Evolutionary conservation across 148 eudicot species (phyloP).

Genomic region (Rheum nobile): DNA sequence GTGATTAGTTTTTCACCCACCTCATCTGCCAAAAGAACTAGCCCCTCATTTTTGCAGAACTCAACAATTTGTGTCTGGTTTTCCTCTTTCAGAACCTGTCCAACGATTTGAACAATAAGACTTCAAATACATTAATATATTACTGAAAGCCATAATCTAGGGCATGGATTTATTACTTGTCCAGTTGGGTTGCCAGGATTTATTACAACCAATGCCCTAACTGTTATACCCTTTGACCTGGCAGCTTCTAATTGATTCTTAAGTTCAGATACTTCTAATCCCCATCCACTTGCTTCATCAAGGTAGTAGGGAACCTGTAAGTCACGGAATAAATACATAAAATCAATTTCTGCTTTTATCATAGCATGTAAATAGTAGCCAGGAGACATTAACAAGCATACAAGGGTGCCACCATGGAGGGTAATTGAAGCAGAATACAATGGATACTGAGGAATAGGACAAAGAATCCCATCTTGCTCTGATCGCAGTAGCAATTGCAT

Average conservation of each 20-base stretch:
- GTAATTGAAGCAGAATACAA: slow-evolving; percentile 95
- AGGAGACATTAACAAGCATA: slow-evolving; percentile 20
- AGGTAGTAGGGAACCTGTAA: slow-evolving; percentile 85
- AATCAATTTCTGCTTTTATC: neutral
- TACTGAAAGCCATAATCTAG: neutral
- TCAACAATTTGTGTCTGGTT: slow-evolving; percentile 76
- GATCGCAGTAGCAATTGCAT: slow-evolving; percentile 84
- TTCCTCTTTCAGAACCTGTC: slow-evolving; percentile 80
- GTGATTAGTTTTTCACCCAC: slow-evolving; percentile 25
- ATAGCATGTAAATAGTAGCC: neutral
- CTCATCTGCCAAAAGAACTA: slow-evolving; percentile 94
- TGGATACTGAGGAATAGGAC: slow-evolving; percentile 97
- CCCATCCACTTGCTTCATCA: slow-evolving; percentile 93
- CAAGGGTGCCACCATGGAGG: slow-evolving; percentile 95
- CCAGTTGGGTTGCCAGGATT: slow-evolving; percentile 99
- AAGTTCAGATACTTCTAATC: slow-evolving; percentile 69
- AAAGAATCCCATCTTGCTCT: slow-evolving; percentile 81
- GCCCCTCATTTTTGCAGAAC: slow-evolving; percentile 86
- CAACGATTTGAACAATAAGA: slow-evolving; percentile 7
- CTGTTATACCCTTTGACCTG: slow-evolving; percentile 61
- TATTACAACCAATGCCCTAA: slow-evolving; percentile 89
- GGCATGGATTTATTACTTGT: slow-evolving; percentile 36
- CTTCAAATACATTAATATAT: neutral
- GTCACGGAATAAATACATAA: neutral
- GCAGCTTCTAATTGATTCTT: slow-evolving; percentile 70